Base-by-base conservation (phyloP, 441 rosid species). In the Omphalea diandra region DNA sequence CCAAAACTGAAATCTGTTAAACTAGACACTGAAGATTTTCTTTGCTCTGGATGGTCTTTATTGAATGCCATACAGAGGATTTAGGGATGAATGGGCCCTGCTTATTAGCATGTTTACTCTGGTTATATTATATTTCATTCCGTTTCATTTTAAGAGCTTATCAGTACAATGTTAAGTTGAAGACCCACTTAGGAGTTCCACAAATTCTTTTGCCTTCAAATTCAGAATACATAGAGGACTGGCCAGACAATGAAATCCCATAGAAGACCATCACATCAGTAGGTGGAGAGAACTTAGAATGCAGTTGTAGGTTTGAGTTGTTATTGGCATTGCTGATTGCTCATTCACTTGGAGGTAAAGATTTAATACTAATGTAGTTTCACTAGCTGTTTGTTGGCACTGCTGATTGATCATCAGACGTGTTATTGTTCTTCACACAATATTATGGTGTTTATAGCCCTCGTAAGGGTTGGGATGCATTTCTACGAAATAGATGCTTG, bases 1-100 rank as follows among this genome's bases (percentile, higher is more conserved):
- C 29, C 17, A 24, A 61, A 56, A 22, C 27, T 61, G 49, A 29
- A 4, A 12, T 7, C 1, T 52, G 17, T n/a, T 36, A 15, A 5
- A 22, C 63, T 53, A 55, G 46, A 65, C n/a, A 24, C 26, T 63
- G 66, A 62, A 52, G 47, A 38, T 56, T 47, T 26, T 43, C 60
- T 67, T 35, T 66, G 33, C 17, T 54, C n/a, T 65, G 1, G 18
- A 26, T 26, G 38, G 60, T 24, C 31, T 32, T 36, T 20, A 50
- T 43, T 53, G 62, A 58, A 54, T 22, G 29, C 63, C 33, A 46
- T 29, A 32, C n/a, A 15, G 36, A 66, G 58, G 44, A 46, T 49
- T n/a, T n/a, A n/a, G n/a, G n/a, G 4, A 46, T 18, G 4, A 9
- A 43, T 43, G 69, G 58, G n/a, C n/a, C n/a, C n/a, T n/a, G n/a